Evolutionary conservation across 257 asterid genomes (phyloP), one percentile per base, ranked within the genome.

Genomic region (Solanum chiquidenum): DNA sequence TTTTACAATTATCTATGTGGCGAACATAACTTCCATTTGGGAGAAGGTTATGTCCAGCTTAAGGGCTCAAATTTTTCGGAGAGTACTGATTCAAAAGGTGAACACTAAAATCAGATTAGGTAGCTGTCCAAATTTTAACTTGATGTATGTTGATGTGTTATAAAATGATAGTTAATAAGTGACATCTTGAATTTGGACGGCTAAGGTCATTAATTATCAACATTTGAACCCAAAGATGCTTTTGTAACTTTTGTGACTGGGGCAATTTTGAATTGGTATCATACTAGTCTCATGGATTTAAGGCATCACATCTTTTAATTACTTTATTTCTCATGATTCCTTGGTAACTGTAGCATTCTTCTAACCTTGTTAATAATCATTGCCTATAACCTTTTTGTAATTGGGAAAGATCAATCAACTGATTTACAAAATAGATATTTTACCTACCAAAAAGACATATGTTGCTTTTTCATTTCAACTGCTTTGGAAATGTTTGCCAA

Each of bases 41-140:
- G 99, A 97, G 95, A 97, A 97, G 91, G 99, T 95, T 91, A 95
- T 97, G 99, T 90, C 98, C 46, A 95, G 98, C 93, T 91, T 97
- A 92, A 91, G 98, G 93, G 98, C 99, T 91, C 98, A 97, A 87
- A 93, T 97, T 88, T 97, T 97, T 89, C 97, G 94, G 88, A 94
- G 97, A 88, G 91, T 97, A 90, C 93, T 95, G 93, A 93, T 97
- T 91, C 98, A 95, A 92, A 97, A 97, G 98, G 99, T 97, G 91
- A 84, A 49, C 11, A 6, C 42, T 52, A 82, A 77, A 80, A 49
- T 49, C 69, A 80, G 66, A 80, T 80, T 80, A 80, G 44, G 31
- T 82, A 31, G 69, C 69, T 82, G 18, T 49, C 69, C 42, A 49
- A 49, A 46, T 27, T 82, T 49, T 29, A 46, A 29, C 10, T 18